Evolutionary conservation across 139 green algal genomes (phyloP), one percentile per base, ranked within the genome.

Genomic region (Picochlorum sp.): DNA sequence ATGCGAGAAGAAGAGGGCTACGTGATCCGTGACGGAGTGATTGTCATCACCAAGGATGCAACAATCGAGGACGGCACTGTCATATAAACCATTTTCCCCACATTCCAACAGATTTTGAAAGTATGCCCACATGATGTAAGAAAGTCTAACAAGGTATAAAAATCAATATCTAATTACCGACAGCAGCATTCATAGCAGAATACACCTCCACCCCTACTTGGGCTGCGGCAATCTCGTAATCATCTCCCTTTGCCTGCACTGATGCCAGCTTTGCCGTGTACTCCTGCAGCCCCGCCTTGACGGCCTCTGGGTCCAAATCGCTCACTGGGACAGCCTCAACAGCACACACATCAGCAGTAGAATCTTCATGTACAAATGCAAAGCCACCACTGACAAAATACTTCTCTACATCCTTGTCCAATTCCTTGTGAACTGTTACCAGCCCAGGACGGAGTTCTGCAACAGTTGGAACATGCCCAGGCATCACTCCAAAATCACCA

Each of bases 1-100:
- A 91, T 85, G 67, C 57, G 70, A 16, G 94, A 99, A 81, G 77
- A 87, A 1, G 57, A 90, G 44, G 92, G 92, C 30, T 98, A 86
- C 64, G 81, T 97, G 57, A 97, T 98, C 79, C 92, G 94, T 65
- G 91, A 97, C 50, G 91, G 91, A 70, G 95, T 98, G 63, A 72
- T 97, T 6, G 91, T 96, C 1, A 64, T 98, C 51, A 88, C 91
- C 71, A 98, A 98, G 86, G 90, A 96, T 78, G 82, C 85, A 23
- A 73, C 79, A 65, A 95, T 98, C 57, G 80, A 83, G 13, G 69
- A 81, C 14, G 82, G 83, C 38, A 56, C 37, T 4, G 61, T 66
- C 61, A 66, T 66, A 21, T 66, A 66, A 66, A 55, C 9, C 10
- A 18, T 23, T 57, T 62, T 62, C 30, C 30, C 56, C 18, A 54